A percentile compares a stretch with the other conserved stretches of the same genome.
These are phyloP conservation scores for Rubia balearica DNA, from an alignment of 305 asterid genomes.

Conservation along the genomic window DNA sequence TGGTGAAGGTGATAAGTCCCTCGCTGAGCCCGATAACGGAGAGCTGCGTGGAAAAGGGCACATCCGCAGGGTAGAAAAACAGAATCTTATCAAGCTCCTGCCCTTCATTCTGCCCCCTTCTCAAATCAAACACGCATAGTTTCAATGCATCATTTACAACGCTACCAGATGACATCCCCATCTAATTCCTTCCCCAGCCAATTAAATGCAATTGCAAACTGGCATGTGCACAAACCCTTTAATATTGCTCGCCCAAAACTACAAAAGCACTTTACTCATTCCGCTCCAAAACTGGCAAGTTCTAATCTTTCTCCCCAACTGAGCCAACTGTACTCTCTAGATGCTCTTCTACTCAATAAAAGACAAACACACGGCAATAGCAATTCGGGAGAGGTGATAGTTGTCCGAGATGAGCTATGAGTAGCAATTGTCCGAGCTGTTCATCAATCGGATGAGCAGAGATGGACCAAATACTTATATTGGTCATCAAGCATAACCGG, in stretches of 20 bases:
- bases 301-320: no score
- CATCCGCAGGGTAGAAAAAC: slow-evolving; percentile 77
- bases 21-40: slow-evolving; percentile 88
- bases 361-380: no score
- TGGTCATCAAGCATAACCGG: no score
- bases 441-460: no score
- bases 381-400: no score
- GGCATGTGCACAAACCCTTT: not conserved
- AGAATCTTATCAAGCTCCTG: slow-evolving; percentile 93
- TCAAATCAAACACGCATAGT: slow-evolving; percentile 81
- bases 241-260: not conserved
- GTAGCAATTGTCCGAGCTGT: no score
- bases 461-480: no score
- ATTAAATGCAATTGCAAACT: slow-evolving; percentile 1
- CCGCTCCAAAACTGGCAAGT: no score
- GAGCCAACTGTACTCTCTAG: no score
- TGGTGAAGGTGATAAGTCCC: slow-evolving; percentile 82
- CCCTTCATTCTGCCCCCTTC: slow-evolving; percentile 95
- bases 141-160: slow-evolving; percentile 49
- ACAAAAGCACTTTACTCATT: no score
- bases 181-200: slow-evolving; percentile 6
- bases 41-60: slow-evolving; percentile 62
- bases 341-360: no score
- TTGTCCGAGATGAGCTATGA: no score
- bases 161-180: slow-evolving; percentile 64